These are phyloP conservation scores for Sugiyamaella neomexicana DNA, from an alignment of 1,139 yeast species.

Conservation along the genomic window DNA sequence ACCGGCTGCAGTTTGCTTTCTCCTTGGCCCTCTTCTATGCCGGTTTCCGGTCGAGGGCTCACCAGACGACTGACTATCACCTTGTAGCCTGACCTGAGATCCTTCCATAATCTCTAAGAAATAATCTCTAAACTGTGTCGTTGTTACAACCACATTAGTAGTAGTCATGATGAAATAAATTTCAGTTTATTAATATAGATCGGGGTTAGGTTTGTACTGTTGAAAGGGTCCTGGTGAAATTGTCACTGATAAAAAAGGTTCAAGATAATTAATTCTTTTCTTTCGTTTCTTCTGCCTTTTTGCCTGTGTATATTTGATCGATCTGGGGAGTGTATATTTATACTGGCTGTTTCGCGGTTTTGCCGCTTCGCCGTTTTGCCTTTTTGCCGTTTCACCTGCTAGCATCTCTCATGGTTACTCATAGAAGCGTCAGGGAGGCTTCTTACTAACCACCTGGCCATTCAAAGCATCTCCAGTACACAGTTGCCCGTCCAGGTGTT, in stretches of 20 bases:
- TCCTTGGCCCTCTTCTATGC: neutral
- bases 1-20: neutral
- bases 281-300: neutral
- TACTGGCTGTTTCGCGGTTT: no score
- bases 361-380: no score
- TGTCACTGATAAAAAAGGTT: no score
- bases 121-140: neutral
- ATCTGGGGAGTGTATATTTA: neutral
- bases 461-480: no score
- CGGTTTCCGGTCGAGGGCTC: neutral
- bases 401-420: neutral
- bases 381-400: neutral
- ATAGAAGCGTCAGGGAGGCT: neutral
- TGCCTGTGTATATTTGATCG: neutral
- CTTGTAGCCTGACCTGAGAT: neutral
- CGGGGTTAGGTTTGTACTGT: neutral
- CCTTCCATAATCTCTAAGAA: neutral
- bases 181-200: neutral
- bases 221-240: neutral
- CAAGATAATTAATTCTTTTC: no score
- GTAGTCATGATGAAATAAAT: slow-evolving; percentile 1
- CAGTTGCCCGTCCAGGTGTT: no score
- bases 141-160: neutral
- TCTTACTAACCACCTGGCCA: no score
- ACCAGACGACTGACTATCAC: neutral